These are phyloP conservation scores for Schizophyllum commune DNA, from an alignment of 1,284 basidiomycete genomes.

Conservation along the genomic window DNA sequence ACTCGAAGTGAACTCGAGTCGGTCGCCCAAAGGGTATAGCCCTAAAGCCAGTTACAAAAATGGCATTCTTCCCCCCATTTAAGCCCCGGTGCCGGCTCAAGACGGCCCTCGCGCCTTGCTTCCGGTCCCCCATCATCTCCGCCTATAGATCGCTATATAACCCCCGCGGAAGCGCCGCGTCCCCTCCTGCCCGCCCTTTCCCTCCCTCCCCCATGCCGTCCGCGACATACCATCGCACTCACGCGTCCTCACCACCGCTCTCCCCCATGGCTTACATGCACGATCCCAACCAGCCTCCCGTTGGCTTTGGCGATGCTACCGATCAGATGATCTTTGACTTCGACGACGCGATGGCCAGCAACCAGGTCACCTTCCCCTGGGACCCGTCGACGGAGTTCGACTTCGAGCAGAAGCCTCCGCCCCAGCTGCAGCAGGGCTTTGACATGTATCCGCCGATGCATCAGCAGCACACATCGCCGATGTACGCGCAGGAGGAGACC, in stretches of 20 bases:
- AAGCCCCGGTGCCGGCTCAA: background rate
- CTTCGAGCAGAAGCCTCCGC: background rate
- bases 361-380: slow-evolving; percentile 33
- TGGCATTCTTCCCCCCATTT: background rate
- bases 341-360: slow-evolving; percentile 38
- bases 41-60: background rate
- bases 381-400: slow-evolving; percentile 18
- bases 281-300: background rate
- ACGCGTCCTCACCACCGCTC: background rate
- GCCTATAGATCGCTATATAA: background rate
- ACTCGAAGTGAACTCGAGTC: background rate
- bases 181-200: background rate
- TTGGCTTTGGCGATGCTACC: background rate
- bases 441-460: background rate
- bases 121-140: background rate
- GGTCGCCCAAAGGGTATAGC: background rate
- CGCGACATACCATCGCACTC: background rate
- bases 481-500: slow-evolving; percentile 32
- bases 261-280: background rate
- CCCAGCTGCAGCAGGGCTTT: background rate
- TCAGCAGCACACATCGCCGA: slow-evolving; percentile 22
- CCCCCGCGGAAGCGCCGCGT: background rate
- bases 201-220: background rate
- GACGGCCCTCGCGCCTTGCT: background rate
- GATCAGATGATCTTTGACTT: slow-evolving; percentile 65